Conservation (phyloP, 768 basidiomycete species). For the Tylopilus rubrobrunneus region DNA sequence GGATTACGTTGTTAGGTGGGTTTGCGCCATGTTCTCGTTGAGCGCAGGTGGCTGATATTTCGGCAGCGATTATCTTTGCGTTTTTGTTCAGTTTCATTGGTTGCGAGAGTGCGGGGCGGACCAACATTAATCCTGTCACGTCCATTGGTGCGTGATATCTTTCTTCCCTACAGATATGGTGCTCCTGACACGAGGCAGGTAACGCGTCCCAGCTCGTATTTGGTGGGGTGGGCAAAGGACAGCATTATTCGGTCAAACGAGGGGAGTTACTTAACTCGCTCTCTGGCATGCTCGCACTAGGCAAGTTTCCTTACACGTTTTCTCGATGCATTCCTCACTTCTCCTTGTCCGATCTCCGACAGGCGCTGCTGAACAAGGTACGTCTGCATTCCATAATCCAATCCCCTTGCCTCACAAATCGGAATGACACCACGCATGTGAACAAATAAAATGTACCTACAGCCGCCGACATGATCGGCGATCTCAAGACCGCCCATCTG, state of each 20-base stretch:
- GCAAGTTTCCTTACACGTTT: not conserved
- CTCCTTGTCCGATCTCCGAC: not conserved
- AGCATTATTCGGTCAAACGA: constrained; percentile 20
- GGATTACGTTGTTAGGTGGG: constrained; percentile 23
- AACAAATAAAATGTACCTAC: not conserved
- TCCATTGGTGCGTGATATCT: constrained; percentile 37
- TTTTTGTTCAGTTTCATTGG: constrained; percentile 69
- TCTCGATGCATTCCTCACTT: not conserved
- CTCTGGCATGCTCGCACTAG: constrained; percentile 23
- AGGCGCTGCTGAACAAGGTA: constrained; percentile 25
- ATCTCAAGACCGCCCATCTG: constrained; percentile 68
- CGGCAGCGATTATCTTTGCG: constrained; percentile 44
- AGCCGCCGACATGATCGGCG: constrained; percentile 62
- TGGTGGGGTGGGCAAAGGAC: constrained; percentile 54
- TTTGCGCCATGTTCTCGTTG: not conserved
- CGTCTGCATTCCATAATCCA: not conserved
- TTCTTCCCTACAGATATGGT: not conserved
- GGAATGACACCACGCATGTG: not conserved
- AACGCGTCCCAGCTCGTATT: constrained; percentile 60
- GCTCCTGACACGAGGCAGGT: constrained; percentile 16
- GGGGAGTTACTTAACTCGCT: constrained; percentile 20
- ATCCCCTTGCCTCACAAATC: not conserved
- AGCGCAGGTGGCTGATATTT: not conserved
- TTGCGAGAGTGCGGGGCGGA: constrained; percentile 55
- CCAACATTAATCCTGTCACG: constrained; percentile 60